Conservation (phyloP, 495 filamentous ascomycete species). For the Aspergillus cavernicola region DNA sequence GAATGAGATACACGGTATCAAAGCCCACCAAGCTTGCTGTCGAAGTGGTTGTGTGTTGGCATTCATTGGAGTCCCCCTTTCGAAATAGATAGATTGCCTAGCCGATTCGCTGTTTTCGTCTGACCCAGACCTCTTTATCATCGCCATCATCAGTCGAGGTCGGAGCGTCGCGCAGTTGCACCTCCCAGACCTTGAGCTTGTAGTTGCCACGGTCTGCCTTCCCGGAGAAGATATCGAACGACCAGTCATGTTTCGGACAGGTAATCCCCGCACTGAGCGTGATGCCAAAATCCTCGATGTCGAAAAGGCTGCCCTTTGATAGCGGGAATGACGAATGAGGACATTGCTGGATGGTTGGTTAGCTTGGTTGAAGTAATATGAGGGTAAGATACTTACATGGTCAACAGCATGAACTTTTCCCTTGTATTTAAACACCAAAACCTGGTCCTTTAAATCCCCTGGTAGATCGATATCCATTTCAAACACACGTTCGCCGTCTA, state of each 20-base stretch:
- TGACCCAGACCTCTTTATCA: slow-evolving; percentile 56
- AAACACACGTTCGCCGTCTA: slow-evolving; percentile 16
- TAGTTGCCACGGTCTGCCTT: slow-evolving; percentile 54
- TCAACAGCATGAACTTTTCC: slow-evolving; percentile 58
- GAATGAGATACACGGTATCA: too few species aligned
- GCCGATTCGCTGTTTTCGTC: slow-evolving; percentile 38
- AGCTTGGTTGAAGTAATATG: not conserved
- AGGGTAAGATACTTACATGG: slow-evolving; percentile 44
- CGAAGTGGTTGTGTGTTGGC: too few species aligned
- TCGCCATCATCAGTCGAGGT: not conserved
- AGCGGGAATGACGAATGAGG: slow-evolving; percentile 58
- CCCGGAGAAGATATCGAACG: slow-evolving; percentile 57
- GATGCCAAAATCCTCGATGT: slow-evolving; percentile 61
- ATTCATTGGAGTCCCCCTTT: too few species aligned
- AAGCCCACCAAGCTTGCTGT: too few species aligned
- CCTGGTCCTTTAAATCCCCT: slow-evolving; percentile 50
- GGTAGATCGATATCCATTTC: slow-evolving; percentile 41
- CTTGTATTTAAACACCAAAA: slow-evolving; percentile 54
- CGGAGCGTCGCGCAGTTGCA: slow-evolving; percentile 43
- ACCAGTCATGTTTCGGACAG: slow-evolving; percentile 61
- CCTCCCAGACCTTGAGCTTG: slow-evolving; percentile 56
- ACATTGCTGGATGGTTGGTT: slow-evolving; percentile 45
- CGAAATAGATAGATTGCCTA: too few species aligned
- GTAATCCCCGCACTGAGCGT: slow-evolving; percentile 46
- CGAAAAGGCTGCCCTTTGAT: slow-evolving; percentile 52